Percentiles rank a stretch among this genome's conserved stretches.
Evolutionary conservation across 2,329 filamentous ascomycete genomes (phyloP).

Genomic region (Helicocarpus griseus): DNA sequence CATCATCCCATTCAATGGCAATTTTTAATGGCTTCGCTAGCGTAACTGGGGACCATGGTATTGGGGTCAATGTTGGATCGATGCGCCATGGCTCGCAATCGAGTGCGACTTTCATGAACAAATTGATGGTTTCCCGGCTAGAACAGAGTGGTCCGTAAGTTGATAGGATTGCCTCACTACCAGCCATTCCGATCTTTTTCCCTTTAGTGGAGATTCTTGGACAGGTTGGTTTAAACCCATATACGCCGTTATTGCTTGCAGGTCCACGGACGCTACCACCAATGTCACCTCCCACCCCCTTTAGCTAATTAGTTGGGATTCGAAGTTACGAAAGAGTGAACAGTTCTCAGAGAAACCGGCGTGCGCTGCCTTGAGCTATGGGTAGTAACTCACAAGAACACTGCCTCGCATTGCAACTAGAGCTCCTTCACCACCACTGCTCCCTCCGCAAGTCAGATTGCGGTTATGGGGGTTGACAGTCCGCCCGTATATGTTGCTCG

Average conservation of each 20-base stretch:
- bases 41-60: constrained; percentile 25
- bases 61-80: constrained; percentile 26
- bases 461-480: constrained; percentile 56
- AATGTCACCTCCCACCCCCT: constrained; percentile 57
- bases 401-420: constrained; percentile 51
- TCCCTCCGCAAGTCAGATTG: constrained; percentile 52
- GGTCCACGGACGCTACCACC: constrained; percentile 38
- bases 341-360: not conserved
- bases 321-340: not conserved
- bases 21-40: constrained; percentile 28
- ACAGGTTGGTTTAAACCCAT: constrained; percentile 41
- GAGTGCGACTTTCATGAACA: constrained; percentile 26
- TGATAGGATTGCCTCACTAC: constrained; percentile 32
- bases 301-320: constrained; percentile 25
- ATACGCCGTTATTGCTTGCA: constrained; percentile 43
- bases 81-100: constrained; percentile 26
- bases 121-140: constrained; percentile 33
- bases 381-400: constrained; percentile 33
- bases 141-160: constrained; percentile 55
- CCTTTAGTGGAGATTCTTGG: constrained; percentile 43
- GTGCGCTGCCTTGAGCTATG: no score
- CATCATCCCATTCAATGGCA: constrained; percentile 41
- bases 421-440: constrained; percentile 55
- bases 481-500: constrained; percentile 53
- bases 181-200: constrained; percentile 24